A percentile compares a stretch with the other conserved stretches of the same genome.
Conservation (phyloP, 148 eudicot species). For the Nyssa sinensis region DNA sequence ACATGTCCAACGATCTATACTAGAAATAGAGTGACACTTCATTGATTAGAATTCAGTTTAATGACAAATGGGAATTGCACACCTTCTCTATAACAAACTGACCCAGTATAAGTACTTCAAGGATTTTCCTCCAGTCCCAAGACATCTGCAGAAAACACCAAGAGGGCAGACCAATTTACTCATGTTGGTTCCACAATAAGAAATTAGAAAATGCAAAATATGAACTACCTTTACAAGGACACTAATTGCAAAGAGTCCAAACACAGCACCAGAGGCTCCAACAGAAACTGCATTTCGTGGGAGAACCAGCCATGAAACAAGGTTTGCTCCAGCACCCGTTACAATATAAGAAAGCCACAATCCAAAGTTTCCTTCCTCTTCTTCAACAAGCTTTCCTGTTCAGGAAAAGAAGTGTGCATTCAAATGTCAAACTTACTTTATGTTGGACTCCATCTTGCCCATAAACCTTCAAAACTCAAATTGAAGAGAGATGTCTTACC, state of each 20-base stretch:
- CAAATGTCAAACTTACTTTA: not conserved
- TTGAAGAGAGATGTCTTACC: slow-evolving; percentile 50
- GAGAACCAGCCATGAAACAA: slow-evolving; percentile 90
- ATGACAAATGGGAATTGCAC: slow-evolving; percentile 15
- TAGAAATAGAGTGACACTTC: not conserved
- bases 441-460: not conserved
- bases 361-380: slow-evolving; percentile 90
- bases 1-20: not conserved
- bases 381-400: slow-evolving; percentile 97
- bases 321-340: slow-evolving; percentile 96
- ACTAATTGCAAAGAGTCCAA: slow-evolving; percentile 95
- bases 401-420: slow-evolving; percentile 8
- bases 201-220: not conserved
- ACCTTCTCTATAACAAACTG: slow-evolving; percentile 95
- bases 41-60: not conserved
- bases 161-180: slow-evolving; percentile 11
- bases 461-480: slow-evolving; percentile 1
- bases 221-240: slow-evolving; percentile 82
- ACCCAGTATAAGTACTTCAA: slow-evolving; percentile 95
- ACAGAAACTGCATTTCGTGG: slow-evolving; percentile 95
- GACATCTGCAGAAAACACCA: slow-evolving; percentile 63
- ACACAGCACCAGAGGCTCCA: slow-evolving; percentile 97
- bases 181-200: not conserved
- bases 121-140: slow-evolving; percentile 98
- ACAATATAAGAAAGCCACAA: slow-evolving; percentile 90